These are phyloP conservation scores for Talaromyces rugulosus DNA, from an alignment of 2,329 filamentous ascomycete genomes.

Conservation along the genomic window DNA sequence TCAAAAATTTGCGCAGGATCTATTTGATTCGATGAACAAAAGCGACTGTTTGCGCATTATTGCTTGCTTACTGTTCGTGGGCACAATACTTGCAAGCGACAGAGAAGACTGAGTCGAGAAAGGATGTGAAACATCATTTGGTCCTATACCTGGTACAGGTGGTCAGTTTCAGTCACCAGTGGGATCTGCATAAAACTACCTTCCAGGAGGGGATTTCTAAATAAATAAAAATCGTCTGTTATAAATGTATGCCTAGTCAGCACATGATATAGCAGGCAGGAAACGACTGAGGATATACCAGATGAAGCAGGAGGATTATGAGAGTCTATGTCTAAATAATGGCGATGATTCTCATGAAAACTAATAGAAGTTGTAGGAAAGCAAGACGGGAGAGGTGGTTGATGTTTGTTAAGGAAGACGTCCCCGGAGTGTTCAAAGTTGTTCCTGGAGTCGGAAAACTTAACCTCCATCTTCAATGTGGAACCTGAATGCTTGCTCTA, in stretches of 20 bases:
- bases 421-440: background rate
- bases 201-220: background rate
- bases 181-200: background rate
- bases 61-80: background rate
- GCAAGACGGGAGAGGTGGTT: background rate
- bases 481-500: background rate
- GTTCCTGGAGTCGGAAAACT: background rate
- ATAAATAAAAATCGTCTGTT: background rate
- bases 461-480: background rate
- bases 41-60: background rate
- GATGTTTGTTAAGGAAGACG: background rate
- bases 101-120: background rate
- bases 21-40: background rate
- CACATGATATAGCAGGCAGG: no score
- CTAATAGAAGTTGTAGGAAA: background rate
- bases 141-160: background rate
- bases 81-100: background rate
- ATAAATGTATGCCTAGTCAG: no score
- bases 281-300: no score
- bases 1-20: background rate
- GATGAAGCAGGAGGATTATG: background rate
- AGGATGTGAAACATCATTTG: background rate
- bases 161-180: background rate
- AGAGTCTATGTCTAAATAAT: background rate
- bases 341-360: background rate